A percentile compares a stretch with the other conserved stretches of the same genome.
Conservation (phyloP, 306 rosid genomes). For the Pyrus pyrifolia region DNA sequence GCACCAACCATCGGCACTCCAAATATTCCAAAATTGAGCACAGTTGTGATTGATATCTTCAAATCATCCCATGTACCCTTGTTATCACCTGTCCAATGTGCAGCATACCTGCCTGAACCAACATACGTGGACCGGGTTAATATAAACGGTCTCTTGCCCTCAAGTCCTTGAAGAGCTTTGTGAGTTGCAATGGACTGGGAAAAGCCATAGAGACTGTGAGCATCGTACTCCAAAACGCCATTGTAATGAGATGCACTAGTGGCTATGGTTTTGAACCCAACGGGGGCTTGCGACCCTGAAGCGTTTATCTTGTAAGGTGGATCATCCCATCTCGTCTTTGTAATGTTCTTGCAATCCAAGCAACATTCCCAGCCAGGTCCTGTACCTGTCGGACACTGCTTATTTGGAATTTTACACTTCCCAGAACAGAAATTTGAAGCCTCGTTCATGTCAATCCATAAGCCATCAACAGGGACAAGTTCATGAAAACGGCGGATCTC, state of each 20-base stretch:
- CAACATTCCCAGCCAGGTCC: conserved; percentile 92
- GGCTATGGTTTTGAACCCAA: conserved; percentile 89
- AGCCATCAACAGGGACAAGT: conserved; percentile 89
- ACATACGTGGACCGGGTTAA: conserved; percentile 83
- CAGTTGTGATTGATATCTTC: conserved; percentile 76
- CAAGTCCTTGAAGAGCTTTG: conserved; percentile 70
- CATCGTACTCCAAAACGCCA: conserved; percentile 86
- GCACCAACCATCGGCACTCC: conserved; percentile 99
- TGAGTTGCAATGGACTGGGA: conserved; percentile 80
- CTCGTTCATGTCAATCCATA: conserved; percentile 99
- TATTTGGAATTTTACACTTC: conserved; percentile 68
- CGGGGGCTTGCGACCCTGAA: conserved; percentile 68
- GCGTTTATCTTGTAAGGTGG: conserved; percentile 97
- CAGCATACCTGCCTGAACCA: conserved; percentile 82
- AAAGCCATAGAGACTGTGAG: conserved; percentile 93
- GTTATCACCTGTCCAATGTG: conserved; percentile 99
- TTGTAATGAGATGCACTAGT: conserved; percentile 90
- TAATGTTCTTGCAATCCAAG: conserved; percentile 88
- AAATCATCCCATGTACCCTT: conserved; percentile 83
- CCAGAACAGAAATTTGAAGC: conserved; percentile 86
- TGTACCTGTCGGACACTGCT: conserved; percentile 58
- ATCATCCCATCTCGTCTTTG: conserved; percentile 83
- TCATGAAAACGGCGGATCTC: conserved; percentile 88
- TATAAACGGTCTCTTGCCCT: conserved; percentile 84
- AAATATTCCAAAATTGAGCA: conserved; percentile 89